Evolutionary conservation across 306 rosid genomes (phyloP).

Genomic region (Hylodesmum podocarpum): DNA sequence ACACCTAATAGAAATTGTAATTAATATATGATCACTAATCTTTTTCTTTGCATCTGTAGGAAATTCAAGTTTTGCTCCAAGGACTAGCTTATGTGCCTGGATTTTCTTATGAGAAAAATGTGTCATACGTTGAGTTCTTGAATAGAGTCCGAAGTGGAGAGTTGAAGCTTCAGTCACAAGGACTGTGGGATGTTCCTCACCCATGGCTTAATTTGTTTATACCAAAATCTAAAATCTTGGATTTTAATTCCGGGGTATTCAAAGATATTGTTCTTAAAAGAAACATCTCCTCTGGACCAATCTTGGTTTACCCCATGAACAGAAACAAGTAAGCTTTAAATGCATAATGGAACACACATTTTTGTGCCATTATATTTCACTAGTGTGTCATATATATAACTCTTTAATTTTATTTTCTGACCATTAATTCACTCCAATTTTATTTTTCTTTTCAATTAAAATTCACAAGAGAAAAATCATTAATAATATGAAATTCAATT

Average conservation of each 20-base stretch:
- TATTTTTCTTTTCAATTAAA: neutral
- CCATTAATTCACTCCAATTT: neutral
- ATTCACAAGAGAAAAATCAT: neutral
- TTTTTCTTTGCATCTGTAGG: slow-evolving; percentile 38
- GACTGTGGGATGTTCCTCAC: slow-evolving; percentile 91
- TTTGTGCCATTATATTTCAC: neutral
- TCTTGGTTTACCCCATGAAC: slow-evolving; percentile 79
- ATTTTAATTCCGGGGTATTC: slow-evolving; percentile 62
- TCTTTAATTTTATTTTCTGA: neutral
- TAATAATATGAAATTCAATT: neutral
- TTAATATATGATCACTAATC: neutral
- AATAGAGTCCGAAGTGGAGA: slow-evolving; percentile 80
- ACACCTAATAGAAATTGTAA: neutral
- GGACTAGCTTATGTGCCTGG: slow-evolving; percentile 66
- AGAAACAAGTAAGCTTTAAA: slow-evolving; percentile 65
- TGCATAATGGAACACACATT: neutral
- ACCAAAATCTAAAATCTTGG: slow-evolving; percentile 62
- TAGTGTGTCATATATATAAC: neutral
- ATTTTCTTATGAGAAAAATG: slow-evolving; percentile 62
- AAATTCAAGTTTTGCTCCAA: slow-evolving; percentile 42
- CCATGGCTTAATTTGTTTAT: slow-evolving; percentile 88
- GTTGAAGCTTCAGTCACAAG: slow-evolving; percentile 69
- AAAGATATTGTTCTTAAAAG: slow-evolving; percentile 60
- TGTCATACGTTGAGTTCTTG: slow-evolving; percentile 61
- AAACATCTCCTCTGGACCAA: slow-evolving; percentile 65